These are phyloP conservation scores for Ceratobasidium sp. DNA, from an alignment of 1,284 basidiomycete genomes.

Conservation along the genomic window DNA sequence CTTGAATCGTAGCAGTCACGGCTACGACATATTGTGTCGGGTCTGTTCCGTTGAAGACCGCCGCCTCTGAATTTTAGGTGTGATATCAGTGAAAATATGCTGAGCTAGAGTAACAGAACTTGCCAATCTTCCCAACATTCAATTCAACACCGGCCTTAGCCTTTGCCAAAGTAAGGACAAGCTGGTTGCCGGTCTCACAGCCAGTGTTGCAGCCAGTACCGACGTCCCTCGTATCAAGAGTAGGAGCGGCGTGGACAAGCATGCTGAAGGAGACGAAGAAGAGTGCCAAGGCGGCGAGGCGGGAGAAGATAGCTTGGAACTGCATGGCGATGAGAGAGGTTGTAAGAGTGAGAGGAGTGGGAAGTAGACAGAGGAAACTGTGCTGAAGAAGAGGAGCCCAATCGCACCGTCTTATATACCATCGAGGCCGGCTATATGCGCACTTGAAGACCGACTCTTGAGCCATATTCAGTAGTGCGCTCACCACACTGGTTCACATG, in stretches of 20 bases:
- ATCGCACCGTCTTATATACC: neutral
- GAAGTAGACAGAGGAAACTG: conserved; percentile 15
- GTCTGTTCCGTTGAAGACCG: conserved; percentile 16
- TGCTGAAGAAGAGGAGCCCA: conserved; percentile 1
- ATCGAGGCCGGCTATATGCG: neutral
- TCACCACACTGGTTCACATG: neutral
- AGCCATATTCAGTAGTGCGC: neutral
- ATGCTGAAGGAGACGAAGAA: no score
- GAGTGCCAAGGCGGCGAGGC: no score
- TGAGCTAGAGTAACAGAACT: neutral
- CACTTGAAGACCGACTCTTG: neutral
- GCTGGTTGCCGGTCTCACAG: conserved; percentile 14
- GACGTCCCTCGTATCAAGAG: conserved; percentile 6
- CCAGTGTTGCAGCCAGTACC: conserved; percentile 4
- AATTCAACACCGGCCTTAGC: conserved; percentile 21
- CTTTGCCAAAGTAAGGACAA: conserved; percentile 5
- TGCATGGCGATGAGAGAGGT: conserved; percentile 6
- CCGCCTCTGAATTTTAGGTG: neutral
- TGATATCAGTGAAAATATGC: neutral
- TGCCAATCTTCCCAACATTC: conserved; percentile 13
- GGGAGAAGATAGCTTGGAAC: neutral
- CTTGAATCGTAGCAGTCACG: neutral
- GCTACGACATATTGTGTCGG: neutral
- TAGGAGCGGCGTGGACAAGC: conserved; percentile 20
- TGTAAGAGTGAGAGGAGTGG: neutral